A percentile compares a stretch with the other conserved stretches of the same genome.
These are phyloP conservation scores for Ustilago cynodontis DNA, from an alignment of 1,284 basidiomycete genomes.

Conservation along the genomic window DNA sequence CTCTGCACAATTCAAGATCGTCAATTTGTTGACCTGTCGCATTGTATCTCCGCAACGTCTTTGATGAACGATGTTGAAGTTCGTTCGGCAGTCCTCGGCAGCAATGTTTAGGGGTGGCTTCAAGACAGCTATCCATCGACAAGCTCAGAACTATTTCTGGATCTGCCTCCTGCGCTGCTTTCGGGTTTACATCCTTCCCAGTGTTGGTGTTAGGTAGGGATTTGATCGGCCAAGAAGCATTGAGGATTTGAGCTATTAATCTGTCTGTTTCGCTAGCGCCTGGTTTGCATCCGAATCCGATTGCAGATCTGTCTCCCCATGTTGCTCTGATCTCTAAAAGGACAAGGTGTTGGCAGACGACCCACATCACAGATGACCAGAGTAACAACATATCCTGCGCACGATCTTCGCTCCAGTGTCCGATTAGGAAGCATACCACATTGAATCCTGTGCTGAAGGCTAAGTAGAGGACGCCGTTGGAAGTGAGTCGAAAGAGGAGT, in stretches of 20 bases:
- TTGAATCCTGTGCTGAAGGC: slow-evolving; percentile 55
- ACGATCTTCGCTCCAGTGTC: slow-evolving; percentile 23
- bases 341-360: slow-evolving; percentile 55
- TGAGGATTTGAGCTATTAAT: slow-evolving; percentile 26
- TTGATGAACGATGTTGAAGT: background rate
- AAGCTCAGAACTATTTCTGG: slow-evolving; percentile 24
- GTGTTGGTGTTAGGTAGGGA: background rate
- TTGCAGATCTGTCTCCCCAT: slow-evolving; percentile 22
- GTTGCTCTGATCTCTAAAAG: slow-evolving; percentile 52
- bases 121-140: slow-evolving; percentile 24
- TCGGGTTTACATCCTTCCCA: background rate
- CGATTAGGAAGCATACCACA: slow-evolving; percentile 52
- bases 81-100: background rate
- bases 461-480: slow-evolving; percentile 57
- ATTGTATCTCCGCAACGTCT: background rate
- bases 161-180: background rate
- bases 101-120: background rate
- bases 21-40: background rate
- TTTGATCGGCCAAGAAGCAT: slow-evolving; percentile 23
- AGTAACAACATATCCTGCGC: slow-evolving; percentile 55
- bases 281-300: background rate
- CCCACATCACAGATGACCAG: slow-evolving; percentile 56
- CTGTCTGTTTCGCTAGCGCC: slow-evolving; percentile 22
- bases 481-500: slow-evolving; percentile 46
- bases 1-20: background rate